Conservation (phyloP, 352 stramenopile species). For the Pseudoperonospora humuli region DNA sequence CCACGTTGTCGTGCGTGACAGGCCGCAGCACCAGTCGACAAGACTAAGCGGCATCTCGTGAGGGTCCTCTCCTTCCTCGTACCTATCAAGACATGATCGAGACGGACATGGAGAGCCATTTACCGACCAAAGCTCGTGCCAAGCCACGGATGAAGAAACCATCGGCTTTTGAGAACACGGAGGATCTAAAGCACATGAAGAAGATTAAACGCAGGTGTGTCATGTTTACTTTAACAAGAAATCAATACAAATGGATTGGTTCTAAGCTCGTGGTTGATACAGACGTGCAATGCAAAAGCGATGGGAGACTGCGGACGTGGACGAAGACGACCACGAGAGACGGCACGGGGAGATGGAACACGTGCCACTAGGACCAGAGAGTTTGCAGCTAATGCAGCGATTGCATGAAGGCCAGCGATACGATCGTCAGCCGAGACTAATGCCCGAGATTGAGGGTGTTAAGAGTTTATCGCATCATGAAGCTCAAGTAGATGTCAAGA, state of each 20-base stretch:
- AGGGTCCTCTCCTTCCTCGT: not conserved
- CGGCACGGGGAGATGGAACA: conserved; percentile 10
- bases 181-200: conserved; percentile 16
- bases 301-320: conserved; percentile 27
- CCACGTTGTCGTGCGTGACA: too few relatives aligned
- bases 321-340: conserved; percentile 18
- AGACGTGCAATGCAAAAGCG: conserved; percentile 51
- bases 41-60: not conserved
- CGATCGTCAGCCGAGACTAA: conserved; percentile 33
- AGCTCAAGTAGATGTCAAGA: conserved; percentile 47
- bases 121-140: conserved; percentile 5
- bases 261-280: not conserved
- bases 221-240: too few relatives aligned
- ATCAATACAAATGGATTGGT: too few relatives aligned
- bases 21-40: too few relatives aligned
- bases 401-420: conserved; percentile 33
- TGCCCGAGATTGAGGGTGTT: conserved; percentile 56
- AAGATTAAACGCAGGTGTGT: conserved; percentile 38
- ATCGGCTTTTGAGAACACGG: conserved; percentile 8
- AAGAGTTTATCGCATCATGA: conserved; percentile 40
- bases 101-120: conserved; percentile 1
- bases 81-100: conserved; percentile 7
- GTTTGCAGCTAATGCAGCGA: conserved; percentile 28
- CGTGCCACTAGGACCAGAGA: conserved; percentile 19
- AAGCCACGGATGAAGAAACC: conserved; percentile 22